Conservation (phyloP, 139 green algal species). For the Ostreobium quekettii region DNA sequence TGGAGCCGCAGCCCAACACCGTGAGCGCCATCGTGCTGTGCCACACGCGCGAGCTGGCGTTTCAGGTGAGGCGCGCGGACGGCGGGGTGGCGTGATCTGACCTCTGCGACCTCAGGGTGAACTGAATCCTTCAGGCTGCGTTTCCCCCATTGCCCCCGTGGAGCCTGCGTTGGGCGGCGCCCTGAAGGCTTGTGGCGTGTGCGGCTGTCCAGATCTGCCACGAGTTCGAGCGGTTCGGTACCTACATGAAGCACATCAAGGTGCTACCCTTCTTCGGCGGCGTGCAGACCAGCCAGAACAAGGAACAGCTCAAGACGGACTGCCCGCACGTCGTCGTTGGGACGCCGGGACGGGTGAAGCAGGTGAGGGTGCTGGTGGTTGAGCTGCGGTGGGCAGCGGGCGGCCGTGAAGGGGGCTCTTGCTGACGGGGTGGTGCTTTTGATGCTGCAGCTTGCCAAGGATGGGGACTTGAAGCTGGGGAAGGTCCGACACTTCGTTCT, state of each 20-base stretch:
- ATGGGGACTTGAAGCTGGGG: slow-evolving; percentile 72
- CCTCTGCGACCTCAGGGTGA: no score
- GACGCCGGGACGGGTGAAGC: slow-evolving; percentile 92
- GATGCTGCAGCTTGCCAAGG: no score
- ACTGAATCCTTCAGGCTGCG: no score
- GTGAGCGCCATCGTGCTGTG: slow-evolving; percentile 85
- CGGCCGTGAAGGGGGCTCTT: no score
- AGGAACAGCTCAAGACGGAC: slow-evolving; percentile 73
- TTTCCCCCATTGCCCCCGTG: no score
- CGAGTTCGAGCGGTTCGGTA: slow-evolving; percentile 94
- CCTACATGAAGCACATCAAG: slow-evolving; percentile 74
- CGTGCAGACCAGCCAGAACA: slow-evolving; percentile 71
- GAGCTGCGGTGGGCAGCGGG: no score
- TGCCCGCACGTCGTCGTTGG: slow-evolving; percentile 89
- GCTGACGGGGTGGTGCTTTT: no score
- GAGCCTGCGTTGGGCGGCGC: no score
- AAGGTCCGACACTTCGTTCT: slow-evolving; percentile 92
- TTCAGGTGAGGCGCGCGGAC: no score
- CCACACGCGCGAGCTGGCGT: slow-evolving; percentile 97
- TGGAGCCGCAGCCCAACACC: slow-evolving; percentile 68
- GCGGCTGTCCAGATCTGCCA: slow-evolving; percentile 86
- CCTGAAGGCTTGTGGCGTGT: no score
- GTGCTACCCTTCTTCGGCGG: slow-evolving; percentile 94
- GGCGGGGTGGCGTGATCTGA: no score
- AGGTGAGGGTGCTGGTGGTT: no score